A percentile compares a stretch with the other conserved stretches of the same genome.
phyloP scores from a whole-genome alignment of 805 yeast species.

The Myxozyma geophila region DNA sequence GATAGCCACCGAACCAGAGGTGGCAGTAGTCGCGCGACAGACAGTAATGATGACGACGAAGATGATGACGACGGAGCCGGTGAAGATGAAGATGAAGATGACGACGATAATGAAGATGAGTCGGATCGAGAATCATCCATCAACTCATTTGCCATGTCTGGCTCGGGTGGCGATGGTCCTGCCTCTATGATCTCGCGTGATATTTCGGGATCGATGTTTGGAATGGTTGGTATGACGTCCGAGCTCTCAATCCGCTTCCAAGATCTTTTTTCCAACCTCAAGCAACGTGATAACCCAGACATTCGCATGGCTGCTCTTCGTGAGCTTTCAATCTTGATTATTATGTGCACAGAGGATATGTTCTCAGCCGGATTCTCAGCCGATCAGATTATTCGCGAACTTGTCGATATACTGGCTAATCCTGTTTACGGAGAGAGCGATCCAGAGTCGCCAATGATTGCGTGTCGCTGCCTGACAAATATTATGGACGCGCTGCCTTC shows the following conservation, averaged over 20 bases:
- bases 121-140: conserved; percentile 6
- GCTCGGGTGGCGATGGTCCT: conserved; percentile 14
- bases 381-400: conserved; percentile 55
- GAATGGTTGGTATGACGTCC: conserved; percentile 35
- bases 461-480: conserved; percentile 83
- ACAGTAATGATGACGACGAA: conserved; percentile 35
- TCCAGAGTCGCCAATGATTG: conserved; percentile 78
- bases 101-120: conserved; percentile 32
- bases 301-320: conserved; percentile 43
- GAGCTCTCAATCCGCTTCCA: conserved; percentile 41
- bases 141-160: conserved; percentile 11
- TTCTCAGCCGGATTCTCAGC: conserved; percentile 56
- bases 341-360: conserved; percentile 44
- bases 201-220: conserved; percentile 34
- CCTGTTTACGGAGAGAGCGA: conserved; percentile 60
- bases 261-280: conserved; percentile 37
- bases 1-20: conserved; percentile 44
- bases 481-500: conserved; percentile 75
- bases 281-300: conserved; percentile 42
- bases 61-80: conserved; percentile 38
- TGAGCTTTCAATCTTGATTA: conserved; percentile 44
- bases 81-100: conserved; percentile 41
- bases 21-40: conserved; percentile 36
- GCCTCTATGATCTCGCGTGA: conserved; percentile 30
- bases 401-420: conserved; percentile 63